Conservation (phyloP, 805 yeast genomes). For the Starmerella tilneyi region DNA sequence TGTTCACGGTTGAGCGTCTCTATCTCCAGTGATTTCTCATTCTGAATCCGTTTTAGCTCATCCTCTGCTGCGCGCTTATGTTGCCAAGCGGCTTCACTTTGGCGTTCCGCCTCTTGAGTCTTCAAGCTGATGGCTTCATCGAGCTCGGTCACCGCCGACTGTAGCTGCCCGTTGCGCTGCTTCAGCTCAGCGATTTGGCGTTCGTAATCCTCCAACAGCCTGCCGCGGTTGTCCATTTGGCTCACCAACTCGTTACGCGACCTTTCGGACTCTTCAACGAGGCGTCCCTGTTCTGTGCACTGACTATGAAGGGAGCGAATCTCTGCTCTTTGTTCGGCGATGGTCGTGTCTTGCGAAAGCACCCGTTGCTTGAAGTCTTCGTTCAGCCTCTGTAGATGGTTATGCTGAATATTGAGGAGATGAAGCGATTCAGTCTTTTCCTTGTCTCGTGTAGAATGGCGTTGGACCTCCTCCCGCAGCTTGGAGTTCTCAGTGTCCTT, state of each 20-base stretch:
- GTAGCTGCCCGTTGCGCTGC: neutral
- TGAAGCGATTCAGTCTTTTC: neutral
- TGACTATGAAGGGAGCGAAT: neutral
- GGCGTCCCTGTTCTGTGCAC: neutral
- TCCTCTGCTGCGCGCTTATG: constrained; percentile 2
- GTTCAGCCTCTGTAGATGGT: neutral
- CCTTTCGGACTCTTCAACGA: neutral
- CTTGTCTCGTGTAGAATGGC: neutral
- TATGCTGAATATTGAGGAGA: neutral
- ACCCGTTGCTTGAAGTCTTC: neutral
- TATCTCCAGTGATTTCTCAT: neutral
- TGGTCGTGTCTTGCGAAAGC: neutral
- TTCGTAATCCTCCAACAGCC: neutral
- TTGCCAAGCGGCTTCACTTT: constrained; percentile 2
- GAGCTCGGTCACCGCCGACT: neutral
- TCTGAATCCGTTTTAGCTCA: neutral
- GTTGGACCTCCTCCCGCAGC: neutral
- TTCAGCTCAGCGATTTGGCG: neutral
- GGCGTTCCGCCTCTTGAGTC: neutral
- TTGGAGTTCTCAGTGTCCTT: neutral
- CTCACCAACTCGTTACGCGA: neutral
- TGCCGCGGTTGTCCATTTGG: neutral
- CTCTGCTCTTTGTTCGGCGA: constrained; percentile 4
- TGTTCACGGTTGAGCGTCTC: constrained; percentile 1
- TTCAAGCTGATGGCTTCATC: neutral